phyloP scores from a whole-genome alignment of 192 early-diverging fungal species.

The Entomortierella parvispora region DNA sequence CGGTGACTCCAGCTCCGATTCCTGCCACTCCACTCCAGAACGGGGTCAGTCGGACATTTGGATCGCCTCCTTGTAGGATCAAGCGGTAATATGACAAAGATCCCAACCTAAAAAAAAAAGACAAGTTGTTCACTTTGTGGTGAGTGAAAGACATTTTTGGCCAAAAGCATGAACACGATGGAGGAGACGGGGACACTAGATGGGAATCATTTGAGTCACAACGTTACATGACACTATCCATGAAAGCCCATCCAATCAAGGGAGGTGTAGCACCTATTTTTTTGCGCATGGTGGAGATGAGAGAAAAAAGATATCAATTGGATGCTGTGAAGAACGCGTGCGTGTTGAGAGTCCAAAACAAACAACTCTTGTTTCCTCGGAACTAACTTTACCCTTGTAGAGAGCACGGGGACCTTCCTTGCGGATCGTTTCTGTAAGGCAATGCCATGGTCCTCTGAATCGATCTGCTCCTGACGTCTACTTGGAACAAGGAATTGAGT shows the following conservation, averaged over 20 bases:
- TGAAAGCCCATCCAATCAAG: conserved; percentile 89
- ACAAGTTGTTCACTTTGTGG: background rate
- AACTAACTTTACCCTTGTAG: conserved; percentile 73
- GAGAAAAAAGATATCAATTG: background rate
- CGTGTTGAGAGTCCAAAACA: background rate
- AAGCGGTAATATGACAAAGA: conserved; percentile 86
- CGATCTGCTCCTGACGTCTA: conserved; percentile 70
- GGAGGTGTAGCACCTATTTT: conserved; percentile 83
- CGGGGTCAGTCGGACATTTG: conserved; percentile 64
- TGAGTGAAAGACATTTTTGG: background rate
- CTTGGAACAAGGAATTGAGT: background rate
- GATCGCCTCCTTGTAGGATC: conserved; percentile 71
- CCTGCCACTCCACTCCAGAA: conserved; percentile 80
- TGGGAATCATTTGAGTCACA: background rate
- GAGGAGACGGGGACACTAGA: no score
- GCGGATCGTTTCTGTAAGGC: conserved; percentile 68
- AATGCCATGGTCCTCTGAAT: conserved; percentile 79
- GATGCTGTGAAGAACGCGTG: background rate
- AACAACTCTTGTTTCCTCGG: background rate
- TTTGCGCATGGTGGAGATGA: background rate
- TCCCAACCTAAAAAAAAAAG: conserved; percentile 70
- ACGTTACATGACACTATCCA: conserved; percentile 79
- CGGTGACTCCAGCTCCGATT: conserved; percentile 75
- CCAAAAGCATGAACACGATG: no score
- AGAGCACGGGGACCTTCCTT: conserved; percentile 80